Base-by-base conservation (phyloP, 2,329 filamentous ascomycete species). In the Aspergillus sp. region DNA sequence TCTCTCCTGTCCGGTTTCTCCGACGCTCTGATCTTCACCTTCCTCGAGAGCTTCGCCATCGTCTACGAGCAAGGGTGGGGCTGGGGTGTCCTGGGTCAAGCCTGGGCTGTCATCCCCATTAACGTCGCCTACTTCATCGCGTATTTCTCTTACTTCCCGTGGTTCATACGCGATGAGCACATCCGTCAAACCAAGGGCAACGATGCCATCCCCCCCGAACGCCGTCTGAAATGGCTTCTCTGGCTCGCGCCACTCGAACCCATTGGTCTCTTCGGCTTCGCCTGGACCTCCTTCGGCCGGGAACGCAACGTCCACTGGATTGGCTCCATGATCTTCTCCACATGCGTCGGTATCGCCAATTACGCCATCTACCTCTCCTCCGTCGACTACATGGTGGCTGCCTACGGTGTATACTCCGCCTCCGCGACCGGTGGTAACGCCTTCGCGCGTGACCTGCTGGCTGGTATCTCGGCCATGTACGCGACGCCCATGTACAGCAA, bases 391-490 rank as follows among this genome's bases (percentile, higher is more conserved):
- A 86, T 87, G 78, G 79, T 87, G 42, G 83, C 81, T 49, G 80
- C 84, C 1, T 88, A 88, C 57, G 85, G 85, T 0, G 80, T 81
- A 0, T 88, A 86, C 63, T 80, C 83, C 0, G 84, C 85, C 3
- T 86, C 83, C 0, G 85, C 85, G 1, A 87, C 85, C 0, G 85
- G 85, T 47, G 85, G 85, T 23, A 88, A 88, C 53, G 85, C 84
- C 4, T 87, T 84, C 71, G 77, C 83, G 6, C 78, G 85, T 53
- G 85, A 88, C 60, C 82, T 88, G 64, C 69, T 88, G 1, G 85
- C 85, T 3, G 85, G 85, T 69, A 76, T 86, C 7, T 76, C 86
- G 1, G 85, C 84, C 1, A 72, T 86, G 35, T 83, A 82, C 10
- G 82, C 84, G 0, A 77, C 78, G 0, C 84, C 84, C 0, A 81